Percentiles rank a stretch among this genome's conserved stretches.
phyloP scores from a whole-genome alignment of 2,329 filamentous ascomycete species.

The Fusarium tricinctum region DNA sequence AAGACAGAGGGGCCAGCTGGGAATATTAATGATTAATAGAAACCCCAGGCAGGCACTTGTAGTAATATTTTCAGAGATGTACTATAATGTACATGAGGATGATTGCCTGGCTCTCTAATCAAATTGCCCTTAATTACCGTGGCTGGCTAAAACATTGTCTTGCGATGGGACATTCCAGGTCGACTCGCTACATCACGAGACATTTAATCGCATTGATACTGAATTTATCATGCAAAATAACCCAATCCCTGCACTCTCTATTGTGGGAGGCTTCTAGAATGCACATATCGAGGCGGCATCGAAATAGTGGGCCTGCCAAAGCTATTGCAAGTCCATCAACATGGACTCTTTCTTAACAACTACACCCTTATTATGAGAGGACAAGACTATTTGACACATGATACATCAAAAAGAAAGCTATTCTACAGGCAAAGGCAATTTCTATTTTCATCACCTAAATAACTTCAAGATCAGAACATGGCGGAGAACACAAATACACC shows the following conservation, averaged over 20 bases:
- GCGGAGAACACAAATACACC: constrained; percentile 6
- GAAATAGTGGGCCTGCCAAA: constrained; percentile 36
- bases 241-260: not conserved
- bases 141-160: constrained; percentile 26
- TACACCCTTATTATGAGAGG: not conserved
- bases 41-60: too few relatives aligned
- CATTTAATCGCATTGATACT: not conserved
- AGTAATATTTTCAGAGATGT: too few relatives aligned
- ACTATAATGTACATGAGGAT: too few relatives aligned
- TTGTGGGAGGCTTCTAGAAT: constrained; percentile 31
- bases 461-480: constrained; percentile 6
- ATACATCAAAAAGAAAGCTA: not conserved
- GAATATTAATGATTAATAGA: too few relatives aligned
- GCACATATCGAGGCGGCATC: constrained; percentile 26
- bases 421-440: too few relatives aligned
- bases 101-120: too few relatives aligned
- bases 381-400: not conserved
- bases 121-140: not conserved
- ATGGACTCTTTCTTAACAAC: constrained; percentile 11
- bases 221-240: not conserved
- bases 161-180: not conserved
- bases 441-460: not conserved
- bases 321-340: not conserved
- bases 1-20: not conserved
- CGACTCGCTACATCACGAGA: not conserved